Conservation (phyloP, 176 grass and related monocot species). For the Oryza australiensis region DNA sequence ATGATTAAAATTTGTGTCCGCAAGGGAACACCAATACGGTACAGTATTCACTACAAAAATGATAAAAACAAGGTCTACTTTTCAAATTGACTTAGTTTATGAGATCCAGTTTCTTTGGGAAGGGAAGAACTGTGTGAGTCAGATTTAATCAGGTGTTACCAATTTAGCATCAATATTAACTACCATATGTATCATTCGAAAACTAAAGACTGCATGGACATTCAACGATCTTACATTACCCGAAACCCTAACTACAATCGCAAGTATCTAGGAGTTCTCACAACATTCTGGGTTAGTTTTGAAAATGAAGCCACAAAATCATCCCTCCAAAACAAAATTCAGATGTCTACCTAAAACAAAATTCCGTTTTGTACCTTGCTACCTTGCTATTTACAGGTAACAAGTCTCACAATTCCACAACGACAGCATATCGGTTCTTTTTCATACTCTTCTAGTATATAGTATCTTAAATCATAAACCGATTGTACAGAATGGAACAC, state of each 20-base stretch:
- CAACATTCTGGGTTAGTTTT: not conserved
- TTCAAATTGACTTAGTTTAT: no score
- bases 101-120: no score
- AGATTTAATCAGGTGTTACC: not conserved
- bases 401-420: no score
- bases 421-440: no score
- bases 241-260: not conserved
- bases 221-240: not conserved
- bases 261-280: not conserved
- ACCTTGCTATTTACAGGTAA: no score
- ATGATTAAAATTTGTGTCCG: not conserved
- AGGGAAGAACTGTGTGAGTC: not conserved
- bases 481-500: not conserved
- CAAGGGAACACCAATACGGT: not conserved
- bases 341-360: not conserved
- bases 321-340: not conserved
- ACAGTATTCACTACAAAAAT: not conserved
- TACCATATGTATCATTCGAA: not conserved
- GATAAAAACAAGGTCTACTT: not conserved
- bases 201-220: not conserved
- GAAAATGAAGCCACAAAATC: not conserved
- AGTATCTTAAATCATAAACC: not conserved
- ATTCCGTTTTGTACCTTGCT: not conserved
- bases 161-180: conserved; percentile 4
- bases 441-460: not conserved